phyloP scores from a whole-genome alignment of 805 yeast species.

The Candida ascalaphidarum region DNA sequence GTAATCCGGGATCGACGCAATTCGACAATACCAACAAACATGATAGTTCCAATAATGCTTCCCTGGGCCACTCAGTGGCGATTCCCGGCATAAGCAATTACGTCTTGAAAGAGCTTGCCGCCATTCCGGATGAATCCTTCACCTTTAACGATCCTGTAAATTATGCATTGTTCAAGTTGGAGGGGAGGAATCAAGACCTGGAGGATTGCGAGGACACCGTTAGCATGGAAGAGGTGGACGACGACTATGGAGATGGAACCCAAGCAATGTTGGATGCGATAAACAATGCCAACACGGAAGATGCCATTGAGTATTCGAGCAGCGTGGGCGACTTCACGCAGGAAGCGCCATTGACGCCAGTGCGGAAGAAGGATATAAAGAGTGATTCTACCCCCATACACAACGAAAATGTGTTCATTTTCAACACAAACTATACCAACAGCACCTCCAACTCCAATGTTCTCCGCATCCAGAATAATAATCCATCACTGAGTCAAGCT shows the following conservation, averaged over 20 bases:
- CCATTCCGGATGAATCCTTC: conserved; percentile 71
- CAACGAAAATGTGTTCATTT: conserved; percentile 32
- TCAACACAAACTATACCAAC: conserved; percentile 2
- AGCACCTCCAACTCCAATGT: conserved; percentile 8
- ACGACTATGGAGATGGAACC: conserved; percentile 7
- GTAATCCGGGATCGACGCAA: conserved; percentile 8
- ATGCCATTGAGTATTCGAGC: conserved; percentile 19
- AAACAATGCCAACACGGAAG: conserved; percentile 31
- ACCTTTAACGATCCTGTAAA: conserved; percentile 61
- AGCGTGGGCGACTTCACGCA: not conserved
- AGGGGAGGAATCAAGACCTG: conserved; percentile 44
- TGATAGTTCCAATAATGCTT: conserved; percentile 3
- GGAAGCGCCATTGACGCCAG: not conserved
- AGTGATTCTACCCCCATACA: conserved; percentile 21
- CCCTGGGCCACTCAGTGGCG: conserved; percentile 32
- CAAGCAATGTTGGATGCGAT: conserved; percentile 31
- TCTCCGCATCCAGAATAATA: conserved; percentile 3
- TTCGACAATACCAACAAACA: no score
- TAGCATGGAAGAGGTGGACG: not conserved
- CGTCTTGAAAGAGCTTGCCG: conserved; percentile 55
- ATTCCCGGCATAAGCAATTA: conserved; percentile 44
- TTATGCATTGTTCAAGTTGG: conserved; percentile 69
- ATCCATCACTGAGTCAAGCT: no score
- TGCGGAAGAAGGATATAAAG: no score
- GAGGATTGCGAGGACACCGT: conserved; percentile 1